Base-by-base conservation (phyloP, 1,284 basidiomycete species). In the Ustilago curta region DNA sequence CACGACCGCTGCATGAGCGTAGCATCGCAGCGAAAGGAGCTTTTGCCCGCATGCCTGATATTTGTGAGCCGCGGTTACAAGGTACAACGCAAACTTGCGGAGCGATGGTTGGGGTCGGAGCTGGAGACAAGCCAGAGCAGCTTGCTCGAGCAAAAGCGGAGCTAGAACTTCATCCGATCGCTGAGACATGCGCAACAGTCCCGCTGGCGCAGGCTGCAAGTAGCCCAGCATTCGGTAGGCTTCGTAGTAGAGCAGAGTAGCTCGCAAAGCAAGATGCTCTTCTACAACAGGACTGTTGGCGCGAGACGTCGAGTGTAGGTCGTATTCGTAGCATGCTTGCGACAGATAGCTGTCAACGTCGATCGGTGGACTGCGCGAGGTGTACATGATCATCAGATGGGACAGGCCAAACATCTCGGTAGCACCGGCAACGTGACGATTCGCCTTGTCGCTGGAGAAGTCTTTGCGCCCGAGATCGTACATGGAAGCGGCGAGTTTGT, bases 391-490 rank as follows among this genome's bases (percentile, higher is more conserved):
- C 70, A 81, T 72, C 42, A 81, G 40, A 32, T 80, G 79, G 29
- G 78, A 72, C 3, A 82, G 59, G 7, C 79, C 78, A 58, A 81
- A 78, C 81, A 82, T 82, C 57, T 83, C 83, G 21, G 76, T 83
- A 1, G 84, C 82, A 2, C 73, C 81, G 0, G 82, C 79, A 3
- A 66, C 66, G 48, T 84, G 75, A 27, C 63, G 49, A 31, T 50
- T 64, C 4, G 83, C 84, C 55, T 81, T 80, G 49, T 85, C 83
- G 25, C 47, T 64, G 7, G 71, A 67, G 48, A 75, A 82, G 53
- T 86, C 86, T 53, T 84, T 85, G 54, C 93, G 88, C 19, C 93
- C 83, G 2, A 91, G 87, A 78, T 98, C 96, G 91, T 95, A 99
- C 23, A 96, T 90, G 16, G 87, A 86, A 1, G 90, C 88, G 0